These are phyloP conservation scores for Fusarium scirpi DNA, from an alignment of 2,329 filamentous ascomycete genomes.

Conservation along the genomic window DNA sequence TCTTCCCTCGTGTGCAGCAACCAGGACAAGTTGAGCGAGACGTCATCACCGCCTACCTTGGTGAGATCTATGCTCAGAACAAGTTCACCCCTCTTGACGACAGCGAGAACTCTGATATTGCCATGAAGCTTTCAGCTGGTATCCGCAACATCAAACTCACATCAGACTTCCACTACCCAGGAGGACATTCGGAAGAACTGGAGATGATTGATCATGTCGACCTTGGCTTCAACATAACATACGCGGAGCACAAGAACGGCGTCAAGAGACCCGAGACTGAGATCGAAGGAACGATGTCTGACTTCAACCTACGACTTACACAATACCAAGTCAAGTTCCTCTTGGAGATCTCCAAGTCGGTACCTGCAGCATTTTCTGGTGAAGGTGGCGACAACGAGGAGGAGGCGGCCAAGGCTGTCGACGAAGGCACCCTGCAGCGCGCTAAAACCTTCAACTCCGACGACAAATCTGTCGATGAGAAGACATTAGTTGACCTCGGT, in stretches of 20 bases:
- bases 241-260: conserved; percentile 85
- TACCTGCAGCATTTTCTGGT: conserved; percentile 84
- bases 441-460: conserved; percentile 57
- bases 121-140: conserved; percentile 90
- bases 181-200: conserved; percentile 81
- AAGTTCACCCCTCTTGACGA: conserved; percentile 89
- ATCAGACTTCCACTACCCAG: conserved; percentile 85
- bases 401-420: conserved; percentile 81
- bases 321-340: conserved; percentile 93
- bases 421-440: conserved; percentile 63
- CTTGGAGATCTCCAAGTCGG: conserved; percentile 85
- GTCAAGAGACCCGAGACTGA: conserved; percentile 89
- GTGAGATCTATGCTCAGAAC: conserved; percentile 97
- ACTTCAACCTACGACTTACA: conserved; percentile 89
- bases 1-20: conserved; percentile 85
- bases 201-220: conserved; percentile 98
- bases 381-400: conserved; percentile 77
- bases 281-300: conserved; percentile 90
- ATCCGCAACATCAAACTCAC: conserved; percentile 93
- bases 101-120: conserved; percentile 75
- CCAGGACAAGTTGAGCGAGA: conserved; percentile 80
- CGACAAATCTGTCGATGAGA: conserved; percentile 51
- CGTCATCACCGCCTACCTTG: conserved; percentile 89
- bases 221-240: conserved; percentile 90
- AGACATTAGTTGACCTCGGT: conserved; percentile 65